Percentiles rank a stretch among this genome's conserved stretches.
These are phyloP conservation scores for Nothophoma quercina DNA, from an alignment of 2,329 filamentous ascomycete genomes.

Conservation along the genomic window DNA sequence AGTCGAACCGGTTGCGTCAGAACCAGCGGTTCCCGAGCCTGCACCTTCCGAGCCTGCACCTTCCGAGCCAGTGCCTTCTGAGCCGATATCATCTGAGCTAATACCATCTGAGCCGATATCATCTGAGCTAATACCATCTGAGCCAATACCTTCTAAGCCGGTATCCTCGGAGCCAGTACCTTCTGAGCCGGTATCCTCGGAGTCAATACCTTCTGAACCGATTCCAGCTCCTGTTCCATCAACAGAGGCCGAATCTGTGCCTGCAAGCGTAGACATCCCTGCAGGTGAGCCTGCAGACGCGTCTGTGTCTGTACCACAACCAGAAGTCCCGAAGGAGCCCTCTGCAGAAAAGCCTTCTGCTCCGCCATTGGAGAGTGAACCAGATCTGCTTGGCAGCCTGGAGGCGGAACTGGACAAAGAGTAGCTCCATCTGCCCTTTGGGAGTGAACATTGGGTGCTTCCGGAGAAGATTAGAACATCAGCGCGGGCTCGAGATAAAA, in stretches of 20 bases:
- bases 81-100: not conserved
- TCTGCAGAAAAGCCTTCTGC: constrained; percentile 22
- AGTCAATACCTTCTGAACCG: constrained; percentile 7
- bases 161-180: not conserved
- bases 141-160: constrained; percentile 6
- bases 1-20: constrained; percentile 1
- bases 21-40: not conserved
- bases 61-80: not conserved
- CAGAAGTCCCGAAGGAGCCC: constrained; percentile 11
- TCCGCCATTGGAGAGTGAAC: constrained; percentile 47
- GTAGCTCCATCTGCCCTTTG: no score
- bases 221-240: constrained; percentile 5
- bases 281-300: not conserved
- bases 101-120: not conserved
- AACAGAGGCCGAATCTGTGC: constrained; percentile 4
- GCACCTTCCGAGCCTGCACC: not conserved
- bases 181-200: not conserved
- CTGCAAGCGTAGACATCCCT: constrained; percentile 5
- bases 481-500: no score
- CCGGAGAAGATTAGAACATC: no score
- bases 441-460: no score
- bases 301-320: constrained; percentile 11
- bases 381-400: constrained; percentile 58
- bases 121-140: not conserved
- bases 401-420: constrained; percentile 54